Evolutionary conservation across 2,329 filamentous ascomycete species (phyloP), one percentile per base, ranked within the genome.

Genomic region (Monilinia fructigena): DNA sequence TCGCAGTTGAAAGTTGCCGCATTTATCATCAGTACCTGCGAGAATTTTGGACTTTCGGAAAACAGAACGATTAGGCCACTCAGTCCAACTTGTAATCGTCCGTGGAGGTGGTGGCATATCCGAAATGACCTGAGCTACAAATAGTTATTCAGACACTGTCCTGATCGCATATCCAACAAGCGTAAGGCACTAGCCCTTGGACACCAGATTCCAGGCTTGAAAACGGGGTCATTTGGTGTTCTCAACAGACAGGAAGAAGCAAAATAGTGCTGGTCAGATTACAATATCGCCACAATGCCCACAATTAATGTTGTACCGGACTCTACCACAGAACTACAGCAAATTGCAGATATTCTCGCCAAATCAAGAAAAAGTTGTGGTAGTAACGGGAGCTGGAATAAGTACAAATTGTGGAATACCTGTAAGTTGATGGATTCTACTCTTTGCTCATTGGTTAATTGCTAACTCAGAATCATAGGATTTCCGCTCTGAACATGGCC

Each of bases 341-440:
- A 84, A 42, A 85, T 91, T 70, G 88, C 89, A 72, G 84, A 90
- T 73, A 78, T 81, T 4, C 78, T 91, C 55, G 82, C 83, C 69
- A 88, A 86, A 75, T 84, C 89, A 14, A 85, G 83, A 69, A 91
- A 91, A 89, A 75, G 82, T 90, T n/a, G 82, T 91, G 11, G 85
- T 91, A 26, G 81, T 91, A 42, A 91, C 89, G 0, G 89, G 89
- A 60, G 89, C 89, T 59, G 89, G 89, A 63, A 91, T 91, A 74
- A 90, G 87, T 74, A 91, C 89, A 61, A 91, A 90, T 75, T 90
- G 87, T 69, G 89, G 89, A 65, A 91, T 91, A 74, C 89, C 89
- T 61, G 89, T 91, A 80, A 74, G 83, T 76, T 16, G 53, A 35
- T 45, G 18, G 31, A 12, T n/a, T 23, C 2, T 31, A 5, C 23